These are phyloP conservation scores for Rubia peregrina DNA, from an alignment of 305 asterid genomes.

Conservation along the genomic window DNA sequence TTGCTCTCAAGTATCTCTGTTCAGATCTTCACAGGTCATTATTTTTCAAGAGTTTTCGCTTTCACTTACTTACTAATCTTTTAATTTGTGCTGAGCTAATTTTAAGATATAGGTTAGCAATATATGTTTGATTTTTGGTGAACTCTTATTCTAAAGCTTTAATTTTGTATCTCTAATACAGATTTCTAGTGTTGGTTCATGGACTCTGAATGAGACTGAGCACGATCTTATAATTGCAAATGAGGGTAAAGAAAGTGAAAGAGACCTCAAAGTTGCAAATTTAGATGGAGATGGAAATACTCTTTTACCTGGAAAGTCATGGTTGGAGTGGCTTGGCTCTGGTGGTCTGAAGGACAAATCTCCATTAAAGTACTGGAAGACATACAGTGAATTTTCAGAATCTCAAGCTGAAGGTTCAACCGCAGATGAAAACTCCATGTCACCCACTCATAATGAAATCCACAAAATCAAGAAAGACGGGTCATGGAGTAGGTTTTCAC, in stretches of 20 bases:
- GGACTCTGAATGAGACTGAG: constrained; percentile 57
- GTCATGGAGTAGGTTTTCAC: constrained; percentile 55
- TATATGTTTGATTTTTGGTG: constrained; percentile 16
- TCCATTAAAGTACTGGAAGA: constrained; percentile 42
- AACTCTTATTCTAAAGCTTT: constrained; percentile 7
- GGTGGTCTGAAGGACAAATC: constrained; percentile 39
- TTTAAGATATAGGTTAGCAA: constrained; percentile 1
- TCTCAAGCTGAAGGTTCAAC: constrained; percentile 45
- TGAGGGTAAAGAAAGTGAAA: constrained; percentile 24
- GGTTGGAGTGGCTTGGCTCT: constrained; percentile 65
- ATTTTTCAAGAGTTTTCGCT: not conserved
- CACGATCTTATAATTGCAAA: constrained; percentile 25
- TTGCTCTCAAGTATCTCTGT: not conserved
- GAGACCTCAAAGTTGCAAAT: constrained; percentile 26
- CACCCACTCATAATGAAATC: constrained; percentile 36
- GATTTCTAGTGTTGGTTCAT: constrained; percentile 82
- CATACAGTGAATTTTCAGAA: constrained; percentile 41
- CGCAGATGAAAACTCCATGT: constrained; percentile 33
- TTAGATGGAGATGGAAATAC: constrained; percentile 42
- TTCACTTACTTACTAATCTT: not conserved
- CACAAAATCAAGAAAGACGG: constrained; percentile 48
- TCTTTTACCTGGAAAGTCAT: constrained; percentile 32
- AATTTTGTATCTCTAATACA: constrained; percentile 32
- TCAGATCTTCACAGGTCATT: not conserved
- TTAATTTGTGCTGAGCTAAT: not conserved